Percentiles rank a stretch among this genome's conserved stretches.
phyloP scores from a whole-genome alignment of 768 basidiomycete genomes.

The Pleurotus tuoliensis region DNA sequence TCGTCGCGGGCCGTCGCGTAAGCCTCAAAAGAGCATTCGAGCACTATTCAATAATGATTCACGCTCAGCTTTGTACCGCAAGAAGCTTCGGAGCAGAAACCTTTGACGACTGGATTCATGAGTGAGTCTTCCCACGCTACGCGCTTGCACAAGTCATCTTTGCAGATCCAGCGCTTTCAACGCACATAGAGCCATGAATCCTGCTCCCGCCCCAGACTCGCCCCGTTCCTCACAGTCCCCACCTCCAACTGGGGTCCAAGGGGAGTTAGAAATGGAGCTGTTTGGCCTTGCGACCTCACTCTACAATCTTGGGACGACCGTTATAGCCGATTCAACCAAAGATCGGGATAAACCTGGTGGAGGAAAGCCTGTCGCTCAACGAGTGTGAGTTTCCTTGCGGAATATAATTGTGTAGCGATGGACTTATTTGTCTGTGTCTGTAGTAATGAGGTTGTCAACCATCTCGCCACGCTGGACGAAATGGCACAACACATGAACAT shows the following conservation, averaged over 20 bases:
- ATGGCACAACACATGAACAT: slow-evolving; percentile 58
- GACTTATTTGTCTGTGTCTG: background rate
- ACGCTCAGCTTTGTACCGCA: no score
- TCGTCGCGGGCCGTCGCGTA: no score
- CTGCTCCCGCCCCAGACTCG: slow-evolving; percentile 50
- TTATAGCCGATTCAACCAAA: slow-evolving; percentile 79
- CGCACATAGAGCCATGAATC: no score
- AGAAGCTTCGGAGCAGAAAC: no score
- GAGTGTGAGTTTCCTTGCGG: slow-evolving; percentile 49
- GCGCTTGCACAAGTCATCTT: no score
- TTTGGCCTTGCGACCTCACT: slow-evolving; percentile 73
- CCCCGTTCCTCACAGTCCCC: slow-evolving; percentile 75
- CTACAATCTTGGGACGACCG: slow-evolving; percentile 80
- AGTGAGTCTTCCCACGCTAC: no score
- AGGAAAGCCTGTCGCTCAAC: slow-evolving; percentile 71
- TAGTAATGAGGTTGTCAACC: slow-evolving; percentile 73
- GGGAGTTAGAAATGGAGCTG: slow-evolving; percentile 73
- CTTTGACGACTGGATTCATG: no score
- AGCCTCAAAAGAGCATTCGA: no score
- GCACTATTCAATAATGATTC: no score
- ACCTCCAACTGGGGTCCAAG: slow-evolving; percentile 62
- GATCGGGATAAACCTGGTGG: slow-evolving; percentile 69
- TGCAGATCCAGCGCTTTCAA: no score
- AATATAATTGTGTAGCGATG: background rate
- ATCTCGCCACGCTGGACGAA: slow-evolving; percentile 64